Percentiles rank a stretch among this genome's conserved stretches.
Conservation (phyloP, 768 basidiomycete species). For the Hygrophorus russula region DNA sequence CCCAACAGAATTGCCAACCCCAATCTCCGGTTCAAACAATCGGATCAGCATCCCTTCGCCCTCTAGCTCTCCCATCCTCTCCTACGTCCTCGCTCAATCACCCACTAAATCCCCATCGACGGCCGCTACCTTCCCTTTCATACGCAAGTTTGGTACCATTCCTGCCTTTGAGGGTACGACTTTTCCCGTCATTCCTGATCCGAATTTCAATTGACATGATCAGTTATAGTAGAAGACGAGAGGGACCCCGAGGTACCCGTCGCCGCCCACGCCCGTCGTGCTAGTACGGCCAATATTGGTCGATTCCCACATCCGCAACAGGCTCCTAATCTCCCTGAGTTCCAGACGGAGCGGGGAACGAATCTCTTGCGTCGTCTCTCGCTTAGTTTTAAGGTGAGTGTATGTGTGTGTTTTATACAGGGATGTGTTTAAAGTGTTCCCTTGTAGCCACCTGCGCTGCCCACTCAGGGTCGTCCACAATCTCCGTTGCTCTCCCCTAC, state of each 20-base stretch:
- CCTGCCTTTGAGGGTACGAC: slow-evolving; percentile 53
- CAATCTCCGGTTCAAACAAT: slow-evolving; percentile 40
- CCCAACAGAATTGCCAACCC: slow-evolving; percentile 36
- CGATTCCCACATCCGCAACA: slow-evolving; percentile 40
- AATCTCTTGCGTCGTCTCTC: slow-evolving; percentile 70
- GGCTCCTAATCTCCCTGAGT: slow-evolving; percentile 28
- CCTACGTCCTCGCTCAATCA: slow-evolving; percentile 55
- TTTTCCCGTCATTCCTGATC: not conserved
- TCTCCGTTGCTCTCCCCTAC: slow-evolving; percentile 27
- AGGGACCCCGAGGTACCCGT: slow-evolving; percentile 28
- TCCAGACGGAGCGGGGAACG: slow-evolving; percentile 52
- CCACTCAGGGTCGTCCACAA: slow-evolving; percentile 17
- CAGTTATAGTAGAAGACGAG: slow-evolving; percentile 24
- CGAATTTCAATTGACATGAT: not conserved
- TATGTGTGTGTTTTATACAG: slow-evolving; percentile 2
- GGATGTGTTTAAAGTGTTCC: slow-evolving; percentile 6
- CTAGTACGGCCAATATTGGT: slow-evolving; percentile 43
- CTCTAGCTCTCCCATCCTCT: slow-evolving; percentile 58
- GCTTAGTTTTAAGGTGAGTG: slow-evolving; percentile 55
- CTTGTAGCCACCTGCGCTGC: slow-evolving; percentile 15
- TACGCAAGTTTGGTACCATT: slow-evolving; percentile 39
- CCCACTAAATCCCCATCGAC: slow-evolving; percentile 35
- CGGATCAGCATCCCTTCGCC: slow-evolving; percentile 41
- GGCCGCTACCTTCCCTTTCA: slow-evolving; percentile 49
- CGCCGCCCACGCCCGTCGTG: slow-evolving; percentile 43